Evolutionary conservation across 106 monocot genomes (phyloP), one percentile per base, ranked within the genome.

Genomic region (Posidonia australis): DNA sequence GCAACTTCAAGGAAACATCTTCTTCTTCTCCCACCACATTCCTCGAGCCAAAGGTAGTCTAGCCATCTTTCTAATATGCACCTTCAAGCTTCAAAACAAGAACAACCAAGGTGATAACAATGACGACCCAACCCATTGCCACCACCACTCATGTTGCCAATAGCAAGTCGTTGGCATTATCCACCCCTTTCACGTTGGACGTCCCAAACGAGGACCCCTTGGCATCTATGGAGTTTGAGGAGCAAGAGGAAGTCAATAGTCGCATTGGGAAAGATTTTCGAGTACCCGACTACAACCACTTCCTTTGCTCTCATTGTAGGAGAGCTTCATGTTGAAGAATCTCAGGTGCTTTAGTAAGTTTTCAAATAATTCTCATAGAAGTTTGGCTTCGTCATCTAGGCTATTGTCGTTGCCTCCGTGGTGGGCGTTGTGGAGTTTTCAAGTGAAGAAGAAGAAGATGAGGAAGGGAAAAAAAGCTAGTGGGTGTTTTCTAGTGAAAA

Each of bases 11-110:
- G 4, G 77, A 81, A 51, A 67, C 51, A 36, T 54, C 62, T 21
- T 14, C 16, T 49, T 17, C 18, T 19, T 19, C 13, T 5, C 51
- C 76, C 0, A 70, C 78, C 4, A 71, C 52, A 16, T 79, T 90
- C 42, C 89, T 86, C 42, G 90, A 90, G 62, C 86, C 94, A 29
- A 84, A 76, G 78, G 20, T 44, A 1, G 42, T 19, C 32, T 76
- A 58, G 5, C 84, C 81, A 6, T 82, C 90, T 26, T 70, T 96
- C 24, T 79, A 90, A 67, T 96, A 90, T 36, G 94, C 94, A 10
- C 94, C 94, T 54, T 86, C 94, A 20, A 96, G 94, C 69, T 96
- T 96, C 75, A 84, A 78, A 74, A 87, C 67, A 29, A 77, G 86
- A 73, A n/a, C n/a, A n/a, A 36, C 36, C 2, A 7, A 7, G 36